Conservation (phyloP, 1,139 yeast species). For the Pichia inconspicua region DNA sequence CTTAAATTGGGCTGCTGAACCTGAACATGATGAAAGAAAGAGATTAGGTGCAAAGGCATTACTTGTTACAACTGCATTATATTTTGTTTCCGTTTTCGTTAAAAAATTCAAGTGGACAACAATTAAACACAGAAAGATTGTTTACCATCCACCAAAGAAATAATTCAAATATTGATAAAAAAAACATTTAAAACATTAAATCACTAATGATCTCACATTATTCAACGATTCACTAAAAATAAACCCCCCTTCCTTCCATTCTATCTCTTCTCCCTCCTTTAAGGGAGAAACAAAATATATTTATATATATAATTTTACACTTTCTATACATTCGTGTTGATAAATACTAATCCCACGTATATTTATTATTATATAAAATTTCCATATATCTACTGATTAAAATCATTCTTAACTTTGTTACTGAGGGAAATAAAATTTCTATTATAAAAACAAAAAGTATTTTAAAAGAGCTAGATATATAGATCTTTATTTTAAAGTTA, state of each 20-base stretch:
- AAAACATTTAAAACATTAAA: background rate
- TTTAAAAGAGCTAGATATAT: too few species aligned
- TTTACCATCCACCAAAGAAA: constrained; percentile 85
- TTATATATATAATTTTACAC: background rate
- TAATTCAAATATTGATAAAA: constrained; percentile 21
- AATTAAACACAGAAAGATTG: constrained; percentile 90
- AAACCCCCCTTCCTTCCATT: background rate
- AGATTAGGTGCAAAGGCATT: constrained; percentile 92
- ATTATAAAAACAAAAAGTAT: too few species aligned
- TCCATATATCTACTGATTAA: background rate
- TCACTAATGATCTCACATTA: background rate
- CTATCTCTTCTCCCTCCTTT: background rate
- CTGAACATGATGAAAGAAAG: constrained; percentile 98
- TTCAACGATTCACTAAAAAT: background rate
- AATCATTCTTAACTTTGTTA: background rate
- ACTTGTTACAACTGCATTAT: constrained; percentile 69
- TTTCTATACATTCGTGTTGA: background rate
- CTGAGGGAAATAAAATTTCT: too few species aligned
- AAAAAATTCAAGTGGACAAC: constrained; percentile 98
- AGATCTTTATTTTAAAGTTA: too few species aligned
- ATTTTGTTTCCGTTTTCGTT: constrained; percentile 80
- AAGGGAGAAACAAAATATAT: background rate
- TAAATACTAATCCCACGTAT: background rate
- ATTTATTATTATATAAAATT: background rate
- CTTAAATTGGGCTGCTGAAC: constrained; percentile 98